These are phyloP conservation scores for Xerocomus amazonicus DNA, from an alignment of 1,284 basidiomycete genomes.

Conservation along the genomic window DNA sequence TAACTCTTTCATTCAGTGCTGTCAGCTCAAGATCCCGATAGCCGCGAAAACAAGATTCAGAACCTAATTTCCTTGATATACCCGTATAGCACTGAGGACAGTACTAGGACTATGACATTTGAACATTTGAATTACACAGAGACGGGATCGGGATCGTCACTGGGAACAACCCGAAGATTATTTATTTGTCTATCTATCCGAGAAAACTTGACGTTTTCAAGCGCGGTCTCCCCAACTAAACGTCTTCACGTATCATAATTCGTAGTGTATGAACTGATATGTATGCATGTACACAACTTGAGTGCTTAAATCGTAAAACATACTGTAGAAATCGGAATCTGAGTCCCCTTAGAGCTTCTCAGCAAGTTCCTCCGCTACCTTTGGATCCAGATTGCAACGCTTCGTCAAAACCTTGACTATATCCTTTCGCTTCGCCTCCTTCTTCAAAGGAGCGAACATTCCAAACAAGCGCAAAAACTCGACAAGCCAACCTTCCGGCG, in stretches of 20 bases:
- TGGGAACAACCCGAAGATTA: too few relatives aligned
- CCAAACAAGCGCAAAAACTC: conserved; percentile 27
- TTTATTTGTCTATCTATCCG: too few relatives aligned
- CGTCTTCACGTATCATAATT: background rate
- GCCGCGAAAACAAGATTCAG: too few relatives aligned
- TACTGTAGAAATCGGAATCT: background rate
- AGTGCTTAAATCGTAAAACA: conserved; percentile 3
- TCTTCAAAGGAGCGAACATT: conserved; percentile 24
- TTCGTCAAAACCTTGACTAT: conserved; percentile 25
- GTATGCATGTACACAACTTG: conserved; percentile 3
- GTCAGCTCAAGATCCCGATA: too few relatives aligned
- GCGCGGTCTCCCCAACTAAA: too few relatives aligned
- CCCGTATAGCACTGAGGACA: too few relatives aligned
- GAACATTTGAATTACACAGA: too few relatives aligned
- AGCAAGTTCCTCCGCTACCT: conserved; percentile 16
- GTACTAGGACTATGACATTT: too few relatives aligned
- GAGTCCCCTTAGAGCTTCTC: conserved; percentile 9
- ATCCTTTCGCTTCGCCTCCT: conserved; percentile 24
- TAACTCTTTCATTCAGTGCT: too few relatives aligned
- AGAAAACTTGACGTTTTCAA: too few relatives aligned
- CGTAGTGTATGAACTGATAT: background rate
- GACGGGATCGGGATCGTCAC: too few relatives aligned
- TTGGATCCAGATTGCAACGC: conserved; percentile 25
- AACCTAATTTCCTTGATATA: too few relatives aligned
- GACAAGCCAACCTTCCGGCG: conserved; percentile 27